Percentiles rank a stretch among this genome's conserved stretches.
These are phyloP conservation scores for Pulicaria dysenterica DNA, from an alignment of 129 eudicot genomes.

Conservation along the genomic window DNA sequence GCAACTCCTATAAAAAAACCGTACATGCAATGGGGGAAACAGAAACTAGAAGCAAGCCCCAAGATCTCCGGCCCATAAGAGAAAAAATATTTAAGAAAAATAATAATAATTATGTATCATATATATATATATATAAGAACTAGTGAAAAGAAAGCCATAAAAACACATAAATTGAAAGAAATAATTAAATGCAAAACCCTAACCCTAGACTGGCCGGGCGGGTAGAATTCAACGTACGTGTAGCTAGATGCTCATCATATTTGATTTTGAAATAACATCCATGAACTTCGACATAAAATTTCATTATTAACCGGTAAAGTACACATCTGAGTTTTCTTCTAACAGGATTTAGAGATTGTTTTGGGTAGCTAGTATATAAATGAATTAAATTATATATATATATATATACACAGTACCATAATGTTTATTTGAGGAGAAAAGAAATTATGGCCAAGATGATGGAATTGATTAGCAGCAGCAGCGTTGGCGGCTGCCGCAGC, in stretches of 20 bases:
- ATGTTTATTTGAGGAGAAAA: conserved; percentile 78
- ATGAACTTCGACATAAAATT: neutral
- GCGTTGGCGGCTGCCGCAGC: conserved; percentile 19
- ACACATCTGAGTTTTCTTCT: conserved; percentile 14
- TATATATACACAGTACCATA: too few relatives aligned
- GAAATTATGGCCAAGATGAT: conserved; percentile 69
- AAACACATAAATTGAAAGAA: neutral
- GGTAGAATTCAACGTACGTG: conserved; percentile 17
- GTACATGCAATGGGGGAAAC: conserved; percentile 4
- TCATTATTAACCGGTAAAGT: neutral
- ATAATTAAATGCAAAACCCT: conserved; percentile 34
- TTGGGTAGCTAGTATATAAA: neutral
- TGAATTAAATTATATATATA: neutral
- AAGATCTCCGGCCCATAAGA: conserved; percentile 21
- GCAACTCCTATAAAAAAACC: neutral
- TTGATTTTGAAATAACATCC: neutral
- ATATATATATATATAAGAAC: neutral
- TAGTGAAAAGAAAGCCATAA: neutral
- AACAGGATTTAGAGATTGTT: neutral
- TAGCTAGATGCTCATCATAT: conserved; percentile 21
- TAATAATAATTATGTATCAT: neutral
- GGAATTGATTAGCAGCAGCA: conserved; percentile 59
- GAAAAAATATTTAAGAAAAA: neutral
- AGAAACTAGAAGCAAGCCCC: conserved; percentile 7
- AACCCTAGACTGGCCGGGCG: conserved; percentile 32